Conservation (phyloP, 192 early-diverging fungal species). For the Podochytrium sp. region DNA sequence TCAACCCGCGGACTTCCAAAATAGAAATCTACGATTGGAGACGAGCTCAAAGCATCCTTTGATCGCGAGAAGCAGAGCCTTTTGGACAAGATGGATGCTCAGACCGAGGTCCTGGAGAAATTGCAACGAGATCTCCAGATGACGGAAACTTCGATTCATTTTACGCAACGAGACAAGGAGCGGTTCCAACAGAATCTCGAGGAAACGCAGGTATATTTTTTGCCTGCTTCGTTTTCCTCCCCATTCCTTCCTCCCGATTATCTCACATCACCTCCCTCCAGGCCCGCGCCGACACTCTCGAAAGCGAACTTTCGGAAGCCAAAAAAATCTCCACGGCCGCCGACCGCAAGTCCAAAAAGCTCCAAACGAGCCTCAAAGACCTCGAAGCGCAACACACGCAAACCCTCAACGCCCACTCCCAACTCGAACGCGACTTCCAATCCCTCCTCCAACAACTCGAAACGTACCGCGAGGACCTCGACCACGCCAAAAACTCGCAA, state of each 20-base stretch:
- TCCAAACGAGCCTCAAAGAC: slow-evolving; percentile 6
- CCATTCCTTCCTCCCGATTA: neutral
- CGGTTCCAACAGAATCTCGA: neutral
- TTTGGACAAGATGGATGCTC: neutral
- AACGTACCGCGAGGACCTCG: neutral
- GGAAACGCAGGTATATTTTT: neutral
- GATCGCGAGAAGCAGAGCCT: neutral
- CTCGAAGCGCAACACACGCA: slow-evolving; percentile 5
- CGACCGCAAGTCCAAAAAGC: slow-evolving; percentile 20
- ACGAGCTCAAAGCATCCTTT: neutral
- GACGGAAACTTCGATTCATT: slow-evolving; percentile 1
- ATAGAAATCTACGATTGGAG: neutral
- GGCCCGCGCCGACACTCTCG: neutral
- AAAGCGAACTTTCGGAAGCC: slow-evolving; percentile 6
- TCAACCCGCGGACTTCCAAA: neutral
- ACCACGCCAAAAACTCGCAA: neutral
- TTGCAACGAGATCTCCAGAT: slow-evolving; percentile 18
- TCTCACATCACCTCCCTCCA: neutral
- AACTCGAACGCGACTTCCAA: neutral
- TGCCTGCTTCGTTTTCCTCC: neutral
- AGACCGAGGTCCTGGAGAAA: neutral
- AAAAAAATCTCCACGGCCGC: neutral
- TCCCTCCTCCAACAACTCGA: neutral
- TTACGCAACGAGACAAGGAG: neutral
- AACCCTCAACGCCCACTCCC: neutral